Evolutionary conservation across 805 yeast species (phyloP), one percentile per base, ranked within the genome.

Genomic region (Metschnikowia lunata): DNA sequence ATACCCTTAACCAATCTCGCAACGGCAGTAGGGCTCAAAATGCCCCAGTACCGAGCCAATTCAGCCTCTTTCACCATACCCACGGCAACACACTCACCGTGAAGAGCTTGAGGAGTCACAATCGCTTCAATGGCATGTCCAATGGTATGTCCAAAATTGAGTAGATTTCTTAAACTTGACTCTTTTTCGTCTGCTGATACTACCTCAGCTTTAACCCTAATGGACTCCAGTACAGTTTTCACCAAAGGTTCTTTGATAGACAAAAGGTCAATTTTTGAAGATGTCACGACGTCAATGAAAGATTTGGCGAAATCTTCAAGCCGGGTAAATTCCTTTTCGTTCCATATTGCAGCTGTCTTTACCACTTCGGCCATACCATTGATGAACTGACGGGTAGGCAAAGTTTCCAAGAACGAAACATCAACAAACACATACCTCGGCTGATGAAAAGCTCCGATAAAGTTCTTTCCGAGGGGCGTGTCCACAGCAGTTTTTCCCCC

Each of bases 41-140:
- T 78, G 23, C 97, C 97, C 58, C 87, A 72, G 64, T 88, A 88
- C 59, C 99, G 80, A n/a, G 97, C 77, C 51, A 93, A 75, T 66
- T 93, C 99, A 5, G 98, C 98, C 66, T 93, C 99, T 58, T 82
- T 78, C 30, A 93, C 83, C 78, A 89, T 85, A 51, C 99, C 99
- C 48, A 93, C 78, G n/a, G 98, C 77, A n/a, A 93, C 99, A 76
- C 99, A 93, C 67, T 93, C 99, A 48, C 99, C 99, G 60, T 93
- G 99, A 36, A 93, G 75, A 23, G 96, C 93, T 64, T 90, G 88
- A 8, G 99, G 99, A 4, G 98, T 90, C 50, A 93, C 74, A 30
- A 93, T 82, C n/a, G 99, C 98, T 71, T 93, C 99, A 52, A 85
- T 89, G 15, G 99, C 99, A 64, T 93, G 99, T 36, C 99, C 99